Evolutionary conservation across 306 rosid genomes (phyloP).

Genomic region (Medicago truncatula): MtrunA17r5.0-ANR NC_053045.1:36916001-36916500

Average conservation of each 20-base stretch:
- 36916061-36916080: too few species aligned
- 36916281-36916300: conserved; percentile 49
- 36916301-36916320: conserved; percentile 44
- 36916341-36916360: not conserved
- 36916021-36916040: too few species aligned
- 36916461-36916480: not conserved
- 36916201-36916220: conserved; percentile 72
- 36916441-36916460: too few species aligned
- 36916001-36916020: too few species aligned
- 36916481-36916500: not conserved
- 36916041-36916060: too few species aligned
- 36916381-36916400: too few species aligned
- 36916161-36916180: conserved; percentile 77
- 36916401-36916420: too few species aligned
- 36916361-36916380: too few species aligned
- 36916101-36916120: conserved; percentile 14
- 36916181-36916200: conserved; percentile 92
- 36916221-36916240: conserved; percentile 75
- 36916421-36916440: too few species aligned
- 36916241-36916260: conserved; percentile 88
- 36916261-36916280: conserved; percentile 77
- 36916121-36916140: not conserved
- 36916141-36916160: conserved; percentile 60
- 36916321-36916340: conserved; percentile 28
- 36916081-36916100: not conserved